Base-by-base conservation (phyloP, 192 early-diverging fungal species). In the Pilobolus umbonatus region DNA sequence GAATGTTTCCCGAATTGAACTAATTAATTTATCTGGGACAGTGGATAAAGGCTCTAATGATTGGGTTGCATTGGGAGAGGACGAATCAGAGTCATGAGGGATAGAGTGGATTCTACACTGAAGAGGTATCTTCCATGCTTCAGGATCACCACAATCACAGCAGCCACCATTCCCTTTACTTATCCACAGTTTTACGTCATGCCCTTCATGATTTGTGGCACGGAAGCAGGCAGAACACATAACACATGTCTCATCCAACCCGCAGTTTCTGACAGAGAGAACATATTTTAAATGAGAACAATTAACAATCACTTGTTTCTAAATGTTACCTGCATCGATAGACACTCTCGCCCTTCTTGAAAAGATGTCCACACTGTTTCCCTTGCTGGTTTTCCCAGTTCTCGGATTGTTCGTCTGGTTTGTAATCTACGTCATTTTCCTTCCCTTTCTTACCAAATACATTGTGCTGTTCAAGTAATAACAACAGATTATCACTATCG, bases 111-210 rank as follows among this genome's bases (percentile, higher is more conserved):
- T 93, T 50, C 77, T 78, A 69, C 97, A 99, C 30, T 80, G 67
- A 12, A 94, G 71, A n/a, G 86, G 86, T 12, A 90, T 76, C 58
- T 85, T 88, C 94, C 94, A 98, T 31, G 95, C 97, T 73, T 98
- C 95, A 2, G 85, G 78, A 66, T 99, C 97, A 29, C 94, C 95
- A 68, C 97, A 99, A 72, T 99, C 97, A 72, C 97, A 99, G 74
- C 93, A 99, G 1, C 97, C 97, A 28, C 93, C 93, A 7, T 76
- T 79, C 8, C 88, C 88, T 42, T 80, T 74, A 46, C 89, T 88
- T 17, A 96, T 80, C 30, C 81, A 85, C 67, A 98, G 95, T 32
- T 85, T 88, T 1, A 90, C 88, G 62, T 96, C 92, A 57, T 99
- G 97, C 28, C 92, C 92, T 38, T 87, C 83, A 68, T 99, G 97